phyloP scores from a whole-genome alignment of 176 grass and related monocot genomes.

The Elaeis guineensis region DNA sequence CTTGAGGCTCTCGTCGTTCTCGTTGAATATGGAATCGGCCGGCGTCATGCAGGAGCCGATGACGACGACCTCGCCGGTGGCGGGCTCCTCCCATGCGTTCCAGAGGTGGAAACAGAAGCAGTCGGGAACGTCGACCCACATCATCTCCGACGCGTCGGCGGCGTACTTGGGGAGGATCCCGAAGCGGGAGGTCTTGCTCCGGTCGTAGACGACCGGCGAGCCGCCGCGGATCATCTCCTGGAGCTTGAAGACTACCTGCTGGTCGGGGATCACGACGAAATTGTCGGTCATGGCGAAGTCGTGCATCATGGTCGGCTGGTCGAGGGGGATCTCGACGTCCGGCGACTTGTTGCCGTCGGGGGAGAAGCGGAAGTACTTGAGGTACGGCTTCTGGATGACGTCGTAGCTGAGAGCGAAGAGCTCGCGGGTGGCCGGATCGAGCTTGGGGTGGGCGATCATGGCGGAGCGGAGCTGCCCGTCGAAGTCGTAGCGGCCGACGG shows the following conservation, averaged over 20 bases:
- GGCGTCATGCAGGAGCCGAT: constrained; percentile 97
- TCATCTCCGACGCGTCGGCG: constrained; percentile 30
- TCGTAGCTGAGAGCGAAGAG: constrained; percentile 88
- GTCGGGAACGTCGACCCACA: constrained; percentile 66
- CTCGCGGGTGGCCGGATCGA: constrained; percentile 66
- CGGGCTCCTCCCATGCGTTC: constrained; percentile 86
- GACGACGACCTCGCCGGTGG: constrained; percentile 67
- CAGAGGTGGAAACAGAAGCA: constrained; percentile 98
- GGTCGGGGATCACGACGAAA: constrained; percentile 60
- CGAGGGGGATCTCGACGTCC: constrained; percentile 61
- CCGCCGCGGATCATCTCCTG: constrained; percentile 77
- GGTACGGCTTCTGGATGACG: constrained; percentile 57
- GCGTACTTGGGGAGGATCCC: constrained; percentile 61
- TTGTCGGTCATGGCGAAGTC: constrained; percentile 87
- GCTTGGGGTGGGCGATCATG: constrained; percentile 97
- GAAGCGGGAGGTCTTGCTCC: constrained; percentile 47
- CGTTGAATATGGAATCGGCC: constrained; percentile 81
- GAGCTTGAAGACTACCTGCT: constrained; percentile 85
- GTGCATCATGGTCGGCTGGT: constrained; percentile 81
- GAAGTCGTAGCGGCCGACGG: constrained; percentile 66
- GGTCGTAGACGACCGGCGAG: constrained; percentile 82
- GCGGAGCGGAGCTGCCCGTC: constrained; percentile 39
- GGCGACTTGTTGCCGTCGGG: constrained; percentile 55
- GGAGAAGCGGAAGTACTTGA: constrained; percentile 83
- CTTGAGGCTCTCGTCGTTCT: constrained; percentile 43